A percentile compares a stretch with the other conserved stretches of the same genome.
Evolutionary conservation across 1,284 basidiomycete species (phyloP).

Genomic region (Malassezia furfur): DNA sequence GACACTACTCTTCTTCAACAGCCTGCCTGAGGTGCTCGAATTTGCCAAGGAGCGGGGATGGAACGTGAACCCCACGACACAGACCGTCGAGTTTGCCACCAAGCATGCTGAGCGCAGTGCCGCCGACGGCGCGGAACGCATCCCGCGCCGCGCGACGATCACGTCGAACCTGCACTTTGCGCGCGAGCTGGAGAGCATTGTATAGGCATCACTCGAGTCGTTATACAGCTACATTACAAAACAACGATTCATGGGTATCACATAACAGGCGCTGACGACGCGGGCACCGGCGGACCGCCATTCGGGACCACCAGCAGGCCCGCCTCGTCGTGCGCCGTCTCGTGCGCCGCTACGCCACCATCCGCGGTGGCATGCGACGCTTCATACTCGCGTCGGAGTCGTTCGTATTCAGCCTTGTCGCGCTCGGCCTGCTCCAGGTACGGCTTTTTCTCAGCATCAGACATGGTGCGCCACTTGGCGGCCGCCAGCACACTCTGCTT

Average conservation of each 20-base stretch:
- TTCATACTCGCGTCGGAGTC: slow-evolving; percentile 36
- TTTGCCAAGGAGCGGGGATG: slow-evolving; percentile 61
- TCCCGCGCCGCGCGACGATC: slow-evolving; percentile 43
- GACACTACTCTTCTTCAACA: slow-evolving; percentile 76
- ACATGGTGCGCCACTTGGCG: slow-evolving; percentile 79
- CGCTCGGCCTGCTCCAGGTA: slow-evolving; percentile 37
- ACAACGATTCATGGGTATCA: background rate
- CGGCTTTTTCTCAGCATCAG: slow-evolving; percentile 66
- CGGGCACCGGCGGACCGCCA: no score
- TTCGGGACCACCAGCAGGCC: no score
- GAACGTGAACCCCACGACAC: slow-evolving; percentile 48
- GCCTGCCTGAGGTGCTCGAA: slow-evolving; percentile 61
- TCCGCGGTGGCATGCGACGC: background rate
- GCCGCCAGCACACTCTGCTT: slow-evolving; percentile 89
- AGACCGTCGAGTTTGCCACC: slow-evolving; percentile 41
- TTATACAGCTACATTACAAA: background rate
- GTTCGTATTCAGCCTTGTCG: slow-evolving; percentile 42
- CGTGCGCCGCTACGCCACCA: no score
- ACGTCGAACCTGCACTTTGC: slow-evolving; percentile 42
- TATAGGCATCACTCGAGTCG: slow-evolving; percentile 18
- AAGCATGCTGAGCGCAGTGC: slow-evolving; percentile 14
- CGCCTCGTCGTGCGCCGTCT: no score
- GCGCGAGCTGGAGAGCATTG: slow-evolving; percentile 47
- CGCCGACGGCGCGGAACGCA: slow-evolving; percentile 13
- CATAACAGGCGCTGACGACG: no score